These are phyloP conservation scores for Trichoderma sp. DNA, from an alignment of 2,329 filamentous ascomycete genomes.

Conservation along the genomic window DNA sequence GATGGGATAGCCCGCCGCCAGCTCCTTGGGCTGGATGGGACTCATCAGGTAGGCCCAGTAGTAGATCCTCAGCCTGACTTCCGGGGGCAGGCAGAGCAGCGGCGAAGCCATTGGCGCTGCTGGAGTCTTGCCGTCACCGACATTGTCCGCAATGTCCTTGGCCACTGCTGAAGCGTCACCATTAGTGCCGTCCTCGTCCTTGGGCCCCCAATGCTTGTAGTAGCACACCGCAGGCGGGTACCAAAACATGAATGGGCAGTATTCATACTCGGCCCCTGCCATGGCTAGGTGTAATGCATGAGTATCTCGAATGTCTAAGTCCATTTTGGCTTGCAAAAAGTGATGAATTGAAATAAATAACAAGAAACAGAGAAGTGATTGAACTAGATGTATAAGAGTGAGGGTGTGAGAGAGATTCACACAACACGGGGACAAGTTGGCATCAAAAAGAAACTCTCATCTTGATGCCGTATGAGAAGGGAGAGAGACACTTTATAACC, in stretches of 20 bases:
- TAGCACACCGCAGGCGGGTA: slow-evolving; percentile 27
- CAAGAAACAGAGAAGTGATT: not conserved
- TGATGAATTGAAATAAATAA: not conserved
- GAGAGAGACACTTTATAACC: not conserved
- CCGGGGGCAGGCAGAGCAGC: slow-evolving; percentile 46
- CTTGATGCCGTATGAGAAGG: not conserved
- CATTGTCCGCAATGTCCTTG: not conserved
- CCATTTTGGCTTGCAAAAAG: not conserved
- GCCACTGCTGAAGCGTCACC: not conserved
- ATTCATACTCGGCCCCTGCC: slow-evolving; percentile 17
- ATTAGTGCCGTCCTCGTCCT: not conserved
- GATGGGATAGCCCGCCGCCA: slow-evolving; percentile 47
- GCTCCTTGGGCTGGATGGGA: slow-evolving; percentile 45
- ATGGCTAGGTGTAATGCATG: slow-evolving; percentile 21
- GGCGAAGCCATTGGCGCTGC: not conserved
- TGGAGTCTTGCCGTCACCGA: not conserved
- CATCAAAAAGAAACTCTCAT: not conserved
- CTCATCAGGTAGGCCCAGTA: slow-evolving; percentile 46
- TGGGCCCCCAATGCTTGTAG: slow-evolving; percentile 14
- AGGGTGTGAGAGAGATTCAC: not conserved
- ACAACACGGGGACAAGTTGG: not conserved
- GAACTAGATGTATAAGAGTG: not conserved
- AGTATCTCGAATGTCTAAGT: slow-evolving; percentile 10
- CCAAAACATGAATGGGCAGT: slow-evolving; percentile 26
- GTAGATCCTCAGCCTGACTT: slow-evolving; percentile 54